phyloP scores from a whole-genome alignment of 495 filamentous ascomycete genomes.

The Aspergillus carlsbadensis region DNA sequence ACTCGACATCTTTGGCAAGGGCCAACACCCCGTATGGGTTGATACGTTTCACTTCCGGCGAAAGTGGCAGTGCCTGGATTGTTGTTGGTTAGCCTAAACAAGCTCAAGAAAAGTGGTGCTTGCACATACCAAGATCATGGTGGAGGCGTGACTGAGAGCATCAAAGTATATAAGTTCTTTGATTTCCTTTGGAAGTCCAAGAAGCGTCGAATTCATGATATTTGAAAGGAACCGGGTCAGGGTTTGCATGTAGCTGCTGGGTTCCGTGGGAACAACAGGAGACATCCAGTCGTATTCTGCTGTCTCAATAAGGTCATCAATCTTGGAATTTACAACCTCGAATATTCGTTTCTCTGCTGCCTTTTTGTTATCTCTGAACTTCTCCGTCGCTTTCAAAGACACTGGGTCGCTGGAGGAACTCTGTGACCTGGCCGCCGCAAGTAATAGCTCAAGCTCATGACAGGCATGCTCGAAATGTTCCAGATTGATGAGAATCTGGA shows the following conservation, averaged over 20 bases:
- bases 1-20: constrained; percentile 77
- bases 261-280: constrained; percentile 59
- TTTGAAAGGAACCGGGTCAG: constrained; percentile 90
- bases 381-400: constrained; percentile 73
- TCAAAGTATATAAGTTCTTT: constrained; percentile 98
- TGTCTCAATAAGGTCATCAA: constrained; percentile 94
- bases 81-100: constrained; percentile 8
- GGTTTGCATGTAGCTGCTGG: constrained; percentile 91
- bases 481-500: constrained; percentile 96
- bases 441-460: constrained; percentile 76
- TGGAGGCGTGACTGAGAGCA: constrained; percentile 84
- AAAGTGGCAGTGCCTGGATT: constrained; percentile 76
- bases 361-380: constrained; percentile 88
- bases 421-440: constrained; percentile 78
- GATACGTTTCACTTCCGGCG: constrained; percentile 75
- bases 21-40: constrained; percentile 81
- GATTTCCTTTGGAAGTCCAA: constrained; percentile 89
- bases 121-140: constrained; percentile 72
- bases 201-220: constrained; percentile 91
- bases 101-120: background rate
- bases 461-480: constrained; percentile 96
- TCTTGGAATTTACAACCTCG: constrained; percentile 97
- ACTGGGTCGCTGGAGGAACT: constrained; percentile 70
- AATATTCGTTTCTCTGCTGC: constrained; percentile 97
- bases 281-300: constrained; percentile 97